Base-by-base conservation (phyloP, 352 stramenopile species). In the Phytophthora pinifolia region DNA sequence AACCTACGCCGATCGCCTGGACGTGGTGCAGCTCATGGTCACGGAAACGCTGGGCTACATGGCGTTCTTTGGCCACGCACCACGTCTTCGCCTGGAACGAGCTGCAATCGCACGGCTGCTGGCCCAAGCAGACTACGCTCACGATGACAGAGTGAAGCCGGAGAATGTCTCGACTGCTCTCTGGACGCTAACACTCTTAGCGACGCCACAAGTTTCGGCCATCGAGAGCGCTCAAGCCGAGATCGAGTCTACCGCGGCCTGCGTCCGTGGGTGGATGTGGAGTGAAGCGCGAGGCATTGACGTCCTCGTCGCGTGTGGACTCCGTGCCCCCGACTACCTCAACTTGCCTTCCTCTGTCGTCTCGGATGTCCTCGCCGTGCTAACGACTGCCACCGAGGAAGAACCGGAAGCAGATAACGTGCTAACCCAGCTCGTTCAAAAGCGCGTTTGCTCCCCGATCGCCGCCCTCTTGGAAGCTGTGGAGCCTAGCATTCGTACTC, bases 11-110 rank as follows among this genome's bases (percentile, higher is more conserved):
- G 30, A 67, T 62, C 30, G 60, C 13, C 35, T 65, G 48, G 46
- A 76, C 3, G 77, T 61, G 9, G 48, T 74, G n/a, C 79, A 89
- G 33, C 73, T 82, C 46, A 82, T 87, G 61, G 79, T 62, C 0
- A 74, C 77, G 0, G 67, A 89, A 39, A 80, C 83, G 56, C 69
- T 88, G 30, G 79, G 79, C 1, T 84, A 87, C 31, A 70, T 88
- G 79, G 59, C 76, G 8, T 80, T 70, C 27, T 87, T 83, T 34
- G 74, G 70, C 2, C 61, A 83, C 33, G 67, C 62, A 0, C 46
- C 78, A 6, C 60, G 54, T 20, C 60, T 89, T 3, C 36, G 47
- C 8, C 33, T 89, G 4, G 45, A 74, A 1, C 41, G 61, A 7
- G 32, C 43, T 8, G 65, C 71, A 4, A 47, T 89, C n/a, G 37